These are phyloP conservation scores for Stemphylium vesicarium DNA, from an alignment of 2,329 filamentous ascomycete species.

Conservation along the genomic window DNA sequence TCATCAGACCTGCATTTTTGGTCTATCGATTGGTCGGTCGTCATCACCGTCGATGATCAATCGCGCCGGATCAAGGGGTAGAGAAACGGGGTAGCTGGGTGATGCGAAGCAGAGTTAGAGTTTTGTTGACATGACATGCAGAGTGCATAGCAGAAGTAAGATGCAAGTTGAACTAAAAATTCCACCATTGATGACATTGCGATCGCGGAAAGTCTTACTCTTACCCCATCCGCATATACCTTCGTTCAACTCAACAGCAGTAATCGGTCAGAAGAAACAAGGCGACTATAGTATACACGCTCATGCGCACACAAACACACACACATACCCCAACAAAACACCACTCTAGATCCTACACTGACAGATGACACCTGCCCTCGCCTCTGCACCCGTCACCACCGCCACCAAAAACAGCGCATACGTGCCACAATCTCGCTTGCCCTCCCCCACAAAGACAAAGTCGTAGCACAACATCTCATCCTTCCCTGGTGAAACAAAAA, in stretches of 20 bases:
- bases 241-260: background rate
- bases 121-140: no score
- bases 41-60: background rate
- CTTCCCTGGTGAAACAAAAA: no score
- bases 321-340: background rate
- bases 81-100: background rate
- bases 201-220: no score
- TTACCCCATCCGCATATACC: no score
- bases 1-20: conserved; percentile 4
- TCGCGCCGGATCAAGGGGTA: background rate
- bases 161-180: no score
- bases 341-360: background rate
- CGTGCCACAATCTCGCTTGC: background rate
- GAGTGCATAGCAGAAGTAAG: no score
- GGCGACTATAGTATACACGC: no score
- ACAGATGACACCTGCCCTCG: background rate
- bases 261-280: background rate
- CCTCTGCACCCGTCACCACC: background rate
- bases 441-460: background rate
- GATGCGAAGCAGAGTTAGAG: no score
- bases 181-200: no score
- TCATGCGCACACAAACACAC: background rate
- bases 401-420: background rate
- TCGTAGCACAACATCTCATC: no score
- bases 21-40: background rate